Evolutionary conservation across 1,284 basidiomycete species (phyloP).

Genomic region (Heimioporus retisporus): DNA sequence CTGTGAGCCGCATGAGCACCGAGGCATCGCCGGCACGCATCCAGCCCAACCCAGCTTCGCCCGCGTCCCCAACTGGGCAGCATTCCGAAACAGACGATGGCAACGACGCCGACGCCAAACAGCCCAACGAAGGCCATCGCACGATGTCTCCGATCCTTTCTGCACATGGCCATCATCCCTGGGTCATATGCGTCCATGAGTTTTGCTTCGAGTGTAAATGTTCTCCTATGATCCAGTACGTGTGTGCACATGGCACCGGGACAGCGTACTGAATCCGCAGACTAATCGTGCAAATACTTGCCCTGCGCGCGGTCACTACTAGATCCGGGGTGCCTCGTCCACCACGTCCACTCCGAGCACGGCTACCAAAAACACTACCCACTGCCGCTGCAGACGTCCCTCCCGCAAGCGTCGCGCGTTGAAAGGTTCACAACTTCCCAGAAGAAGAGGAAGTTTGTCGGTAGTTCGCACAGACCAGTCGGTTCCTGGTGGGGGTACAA

Average conservation of each 20-base stretch:
- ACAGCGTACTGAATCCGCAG: slow-evolving; percentile 44
- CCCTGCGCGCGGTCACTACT: slow-evolving; percentile 83
- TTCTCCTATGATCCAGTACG: slow-evolving; percentile 86
- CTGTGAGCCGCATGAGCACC: not conserved
- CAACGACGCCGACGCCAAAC: slow-evolving; percentile 12
- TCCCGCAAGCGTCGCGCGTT: slow-evolving; percentile 50
- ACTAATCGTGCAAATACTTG: slow-evolving; percentile 83
- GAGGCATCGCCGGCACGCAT: slow-evolving; percentile 25
- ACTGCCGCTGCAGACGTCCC: slow-evolving; percentile 69
- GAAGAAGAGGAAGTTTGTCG: slow-evolving; percentile 49
- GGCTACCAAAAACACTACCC: slow-evolving; percentile 88
- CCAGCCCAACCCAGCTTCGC: slow-evolving; percentile 38
- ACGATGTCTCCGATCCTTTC: slow-evolving; percentile 77
- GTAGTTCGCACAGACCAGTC: slow-evolving; percentile 43
- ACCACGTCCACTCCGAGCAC: slow-evolving; percentile 79
- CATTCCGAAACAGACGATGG: not conserved
- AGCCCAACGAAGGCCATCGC: slow-evolving; percentile 51
- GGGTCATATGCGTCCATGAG: slow-evolving; percentile 78
- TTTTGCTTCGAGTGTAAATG: slow-evolving; percentile 87
- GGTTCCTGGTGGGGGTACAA: slow-evolving; percentile 45
- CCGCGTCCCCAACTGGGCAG: slow-evolving; percentile 6
- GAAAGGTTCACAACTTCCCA: slow-evolving; percentile 53
- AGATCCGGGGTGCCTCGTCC: slow-evolving; percentile 76
- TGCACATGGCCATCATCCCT: slow-evolving; percentile 84
- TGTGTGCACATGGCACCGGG: not conserved